Evolutionary conservation across 257 asterid genomes (phyloP).

Genomic region (Lycium barbarum): DNA sequence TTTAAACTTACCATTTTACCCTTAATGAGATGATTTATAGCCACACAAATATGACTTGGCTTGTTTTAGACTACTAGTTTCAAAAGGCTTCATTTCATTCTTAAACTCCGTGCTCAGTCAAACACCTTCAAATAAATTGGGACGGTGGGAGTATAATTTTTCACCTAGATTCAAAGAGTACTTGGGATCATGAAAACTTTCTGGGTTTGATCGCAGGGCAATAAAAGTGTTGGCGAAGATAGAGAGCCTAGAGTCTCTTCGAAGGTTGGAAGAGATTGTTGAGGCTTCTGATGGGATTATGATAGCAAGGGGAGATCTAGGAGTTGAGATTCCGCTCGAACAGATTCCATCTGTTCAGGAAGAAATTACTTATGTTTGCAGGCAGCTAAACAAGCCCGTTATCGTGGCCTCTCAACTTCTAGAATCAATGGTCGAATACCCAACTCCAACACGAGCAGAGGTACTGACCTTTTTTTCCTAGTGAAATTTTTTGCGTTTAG

Average conservation of each 20-base stretch:
- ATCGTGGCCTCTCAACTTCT: constrained; percentile 88
- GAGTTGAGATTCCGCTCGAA: constrained; percentile 86
- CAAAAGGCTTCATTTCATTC: too few species aligned
- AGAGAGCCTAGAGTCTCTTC: constrained; percentile 74
- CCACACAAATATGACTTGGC: too few species aligned
- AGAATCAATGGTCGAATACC: constrained; percentile 87
- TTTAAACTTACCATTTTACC: too few species aligned
- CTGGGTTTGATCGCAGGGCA: constrained; percentile 47
- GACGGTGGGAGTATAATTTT: neutral
- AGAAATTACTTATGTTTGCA: constrained; percentile 60
- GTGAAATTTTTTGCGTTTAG: neutral
- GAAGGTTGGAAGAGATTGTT: constrained; percentile 68
- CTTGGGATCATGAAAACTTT: neutral
- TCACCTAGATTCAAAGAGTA: neutral
- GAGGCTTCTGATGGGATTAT: constrained; percentile 82
- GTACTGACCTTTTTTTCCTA: constrained; percentile 37
- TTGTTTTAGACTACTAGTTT: too few species aligned
- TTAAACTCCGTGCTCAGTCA: too few species aligned
- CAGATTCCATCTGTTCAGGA: constrained; percentile 83
- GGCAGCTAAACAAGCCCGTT: constrained; percentile 84
- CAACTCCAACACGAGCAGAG: constrained; percentile 93
- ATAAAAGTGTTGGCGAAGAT: constrained; percentile 81
- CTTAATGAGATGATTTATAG: too few species aligned
- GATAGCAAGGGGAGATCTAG: constrained; percentile 98
- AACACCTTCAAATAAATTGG: too few species aligned